Evolutionary conservation across 2,329 filamentous ascomycete species (phyloP).

Genomic region (Arthrocladium fulminans): DNA sequence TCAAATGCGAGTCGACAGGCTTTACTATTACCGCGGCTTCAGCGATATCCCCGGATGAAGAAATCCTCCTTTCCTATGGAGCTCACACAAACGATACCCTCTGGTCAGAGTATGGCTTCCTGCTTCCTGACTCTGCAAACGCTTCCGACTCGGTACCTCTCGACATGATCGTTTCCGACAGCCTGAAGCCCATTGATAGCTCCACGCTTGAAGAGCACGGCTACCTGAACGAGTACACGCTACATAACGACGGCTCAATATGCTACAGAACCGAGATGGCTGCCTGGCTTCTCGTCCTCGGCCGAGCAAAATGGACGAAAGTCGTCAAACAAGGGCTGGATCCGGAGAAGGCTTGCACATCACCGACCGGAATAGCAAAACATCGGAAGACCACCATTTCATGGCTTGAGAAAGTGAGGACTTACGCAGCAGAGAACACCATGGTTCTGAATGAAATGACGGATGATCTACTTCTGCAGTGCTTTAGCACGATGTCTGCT

Average conservation of each 20-base stretch:
- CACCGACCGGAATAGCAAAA: conserved; percentile 1
- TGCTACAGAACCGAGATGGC: conserved; percentile 17
- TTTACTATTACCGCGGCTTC: conserved; percentile 7
- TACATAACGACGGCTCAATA: conserved; percentile 8
- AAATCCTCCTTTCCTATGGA: conserved; percentile 17
- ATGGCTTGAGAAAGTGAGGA: conserved; percentile 6
- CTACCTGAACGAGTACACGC: conserved; percentile 15
- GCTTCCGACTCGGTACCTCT: conserved; percentile 10
- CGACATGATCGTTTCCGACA: conserved; percentile 10
- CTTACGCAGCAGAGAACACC: conserved; percentile 5
- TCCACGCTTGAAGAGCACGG: conserved; percentile 9
- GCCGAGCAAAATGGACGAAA: conserved; percentile 9
- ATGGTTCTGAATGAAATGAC: background rate
- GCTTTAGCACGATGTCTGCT: conserved; percentile 1
- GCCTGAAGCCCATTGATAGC: background rate
- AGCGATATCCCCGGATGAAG: conserved; percentile 1
- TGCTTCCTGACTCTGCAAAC: conserved; percentile 10
- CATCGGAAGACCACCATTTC: background rate
- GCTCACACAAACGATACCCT: conserved; percentile 16
- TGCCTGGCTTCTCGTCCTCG: conserved; percentile 12
- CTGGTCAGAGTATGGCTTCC: conserved; percentile 18
- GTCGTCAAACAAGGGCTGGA: conserved; percentile 11
- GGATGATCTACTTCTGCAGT: background rate
- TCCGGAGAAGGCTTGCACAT: conserved; percentile 6
- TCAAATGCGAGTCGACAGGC: background rate